Percentiles rank a stretch among this genome's conserved stretches.
Evolutionary conservation across 768 basidiomycete species (phyloP).

Genomic region (Hygrocybe coccinea): DNA sequence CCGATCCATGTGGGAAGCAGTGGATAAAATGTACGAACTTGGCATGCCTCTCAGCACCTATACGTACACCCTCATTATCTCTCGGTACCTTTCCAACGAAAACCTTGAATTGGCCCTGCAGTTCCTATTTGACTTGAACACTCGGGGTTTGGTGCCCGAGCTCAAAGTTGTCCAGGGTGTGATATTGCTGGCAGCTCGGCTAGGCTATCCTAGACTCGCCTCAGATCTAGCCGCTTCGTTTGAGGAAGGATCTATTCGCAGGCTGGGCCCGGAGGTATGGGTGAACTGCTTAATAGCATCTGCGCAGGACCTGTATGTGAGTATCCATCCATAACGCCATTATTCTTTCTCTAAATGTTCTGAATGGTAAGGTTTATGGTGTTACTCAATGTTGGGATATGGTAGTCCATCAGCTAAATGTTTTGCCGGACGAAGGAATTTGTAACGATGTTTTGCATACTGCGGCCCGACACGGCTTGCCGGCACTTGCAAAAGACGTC

Average conservation of each 20-base stretch:
- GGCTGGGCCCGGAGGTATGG: conserved; percentile 56
- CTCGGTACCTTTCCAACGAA: conserved; percentile 37
- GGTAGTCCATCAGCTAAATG: conserved; percentile 44
- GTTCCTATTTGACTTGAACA: conserved; percentile 55
- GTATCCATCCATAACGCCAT: conserved; percentile 22
- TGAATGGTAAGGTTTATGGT: conserved; percentile 55
- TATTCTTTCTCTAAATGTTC: background rate
- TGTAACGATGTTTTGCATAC: conserved; percentile 66
- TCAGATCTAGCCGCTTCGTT: conserved; percentile 63
- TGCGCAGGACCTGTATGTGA: conserved; percentile 62
- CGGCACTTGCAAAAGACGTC: conserved; percentile 63
- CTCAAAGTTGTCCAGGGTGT: conserved; percentile 47
- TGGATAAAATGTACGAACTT: conserved; percentile 52
- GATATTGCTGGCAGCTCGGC: conserved; percentile 48
- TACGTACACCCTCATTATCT: conserved; percentile 53
- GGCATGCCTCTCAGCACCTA: conserved; percentile 45
- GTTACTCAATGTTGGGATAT: conserved; percentile 58
- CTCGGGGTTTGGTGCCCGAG: conserved; percentile 45
- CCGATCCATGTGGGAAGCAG: conserved; percentile 43
- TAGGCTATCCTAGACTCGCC: conserved; percentile 60
- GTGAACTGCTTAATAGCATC: conserved; percentile 60
- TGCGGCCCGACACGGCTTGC: conserved; percentile 67
- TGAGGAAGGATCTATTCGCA: conserved; percentile 51
- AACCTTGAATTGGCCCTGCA: conserved; percentile 67
- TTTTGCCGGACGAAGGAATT: conserved; percentile 71